A percentile compares a stretch with the other conserved stretches of the same genome.
phyloP scores from a whole-genome alignment of 2,329 filamentous ascomycete species.

The Trematosphaeria pertusa region DNA sequence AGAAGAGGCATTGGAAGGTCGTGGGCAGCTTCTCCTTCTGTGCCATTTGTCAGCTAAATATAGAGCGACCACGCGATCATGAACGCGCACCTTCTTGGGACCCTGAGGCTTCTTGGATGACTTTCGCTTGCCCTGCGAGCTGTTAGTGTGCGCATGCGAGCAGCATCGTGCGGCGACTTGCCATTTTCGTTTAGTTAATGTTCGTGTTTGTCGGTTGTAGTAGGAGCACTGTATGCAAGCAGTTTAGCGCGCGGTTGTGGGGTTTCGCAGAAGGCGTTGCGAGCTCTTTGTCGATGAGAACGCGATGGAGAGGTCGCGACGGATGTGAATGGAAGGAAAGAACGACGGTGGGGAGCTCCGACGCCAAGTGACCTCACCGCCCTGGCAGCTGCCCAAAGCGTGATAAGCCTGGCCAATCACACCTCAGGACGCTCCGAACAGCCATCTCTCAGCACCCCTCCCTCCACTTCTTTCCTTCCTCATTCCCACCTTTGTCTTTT shows the following conservation, averaged over 20 bases:
- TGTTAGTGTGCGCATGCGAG: slow-evolving; percentile 32
- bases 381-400: slow-evolving; percentile 37
- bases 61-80: slow-evolving; percentile 6
- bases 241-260: background rate
- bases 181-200: slow-evolving; percentile 24
- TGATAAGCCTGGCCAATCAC: slow-evolving; percentile 39
- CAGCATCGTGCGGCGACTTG: slow-evolving; percentile 13
- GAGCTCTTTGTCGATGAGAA: too few relatives aligned
- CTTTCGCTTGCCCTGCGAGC: slow-evolving; percentile 82
- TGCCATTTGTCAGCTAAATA: slow-evolving; percentile 18
- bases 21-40: slow-evolving; percentile 73
- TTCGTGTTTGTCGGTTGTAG: background rate
- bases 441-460: slow-evolving; percentile 24
- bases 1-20: slow-evolving; percentile 96
- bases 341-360: slow-evolving; percentile 24
- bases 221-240: background rate
- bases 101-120: slow-evolving; percentile 80
- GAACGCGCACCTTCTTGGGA: slow-evolving; percentile 74
- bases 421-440: slow-evolving; percentile 30
- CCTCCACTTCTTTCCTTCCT: slow-evolving; percentile 17
- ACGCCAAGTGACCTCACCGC: slow-evolving; percentile 28
- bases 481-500: background rate
- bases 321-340: background rate
- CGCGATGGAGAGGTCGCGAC: too few relatives aligned
- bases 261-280: slow-evolving; percentile 3